Base-by-base conservation (phyloP, 2,329 filamentous ascomycete species). In the Keithomyces neogunnii region DNA sequence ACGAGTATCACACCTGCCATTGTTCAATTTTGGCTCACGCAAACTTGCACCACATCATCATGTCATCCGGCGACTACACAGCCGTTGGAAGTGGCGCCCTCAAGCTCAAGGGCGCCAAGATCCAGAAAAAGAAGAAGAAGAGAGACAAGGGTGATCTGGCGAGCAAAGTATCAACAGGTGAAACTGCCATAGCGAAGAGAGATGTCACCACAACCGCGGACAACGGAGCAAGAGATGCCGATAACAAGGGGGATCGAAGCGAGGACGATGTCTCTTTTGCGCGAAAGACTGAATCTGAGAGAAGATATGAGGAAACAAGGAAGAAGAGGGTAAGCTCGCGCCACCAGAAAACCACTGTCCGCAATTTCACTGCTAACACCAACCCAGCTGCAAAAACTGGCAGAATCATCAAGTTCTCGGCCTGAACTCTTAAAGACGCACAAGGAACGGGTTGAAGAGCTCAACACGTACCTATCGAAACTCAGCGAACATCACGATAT, bases 401-500 rank as follows among this genome's bases (percentile, higher is more conserved):
- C 95, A 44, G 84, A 87, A 63, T 71, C 73, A 3, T 74, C 75
- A 2, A 70, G 70, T 5, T 66, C 73, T 6, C 69, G 75, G 46
- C 82, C 86, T 11, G 91, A 96, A 66, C 85, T 95, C 13, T 81
- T 92, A 59, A 97, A 96, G 76, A 95, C 91, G 32, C 93, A 99
- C 69, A 97, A 97, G 67, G 88, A 99, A 73, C 84, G 89, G 9
- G 92, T 99, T 43, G 91, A 97, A 68, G 90, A 96, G 66, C 73
- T 97, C 60, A 99, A 99, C 67, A 89, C 88, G 56, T 96, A 97
- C 67, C 73, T 99, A 36, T 93, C 89, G 57, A 87, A 85, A 58
- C 71, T 99, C 63, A 96, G 89, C 70, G 93, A 99, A 71, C 93
- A 99, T 72, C 92, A 99, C 69, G 93, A 99, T 66, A 99, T 99